phyloP scores from a whole-genome alignment of 345 rosid species.

The Eucalyptus tenuipes region DNA sequence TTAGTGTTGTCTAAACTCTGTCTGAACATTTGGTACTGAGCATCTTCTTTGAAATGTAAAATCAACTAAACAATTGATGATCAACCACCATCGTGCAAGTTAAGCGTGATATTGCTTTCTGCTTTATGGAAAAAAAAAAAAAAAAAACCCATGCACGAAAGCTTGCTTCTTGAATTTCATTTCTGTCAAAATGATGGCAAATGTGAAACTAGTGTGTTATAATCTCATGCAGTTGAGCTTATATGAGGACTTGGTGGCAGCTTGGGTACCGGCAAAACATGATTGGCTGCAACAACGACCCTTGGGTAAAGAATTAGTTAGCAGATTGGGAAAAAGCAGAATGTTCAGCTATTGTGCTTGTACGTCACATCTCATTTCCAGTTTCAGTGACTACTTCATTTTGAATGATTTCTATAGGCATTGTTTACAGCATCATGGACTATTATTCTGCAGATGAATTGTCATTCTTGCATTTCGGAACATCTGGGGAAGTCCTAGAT shows the following conservation, averaged over 20 bases:
- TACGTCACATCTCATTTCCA: slow-evolving; percentile 20
- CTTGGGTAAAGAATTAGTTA: slow-evolving; percentile 56
- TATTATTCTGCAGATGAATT: slow-evolving; percentile 57
- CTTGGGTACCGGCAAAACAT: slow-evolving; percentile 96
- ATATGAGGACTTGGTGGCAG: slow-evolving; percentile 95
- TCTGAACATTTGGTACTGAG: neutral
- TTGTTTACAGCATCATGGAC: neutral
- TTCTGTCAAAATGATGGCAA: neutral
- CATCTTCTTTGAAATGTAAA: neutral
- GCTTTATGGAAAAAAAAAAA: neutral
- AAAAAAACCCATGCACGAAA: neutral
- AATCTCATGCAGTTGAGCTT: slow-evolving; percentile 68
- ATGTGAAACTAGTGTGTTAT: neutral
- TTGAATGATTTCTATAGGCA: neutral
- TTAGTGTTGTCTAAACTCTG: neutral
- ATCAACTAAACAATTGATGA: neutral
- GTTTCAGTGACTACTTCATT: neutral
- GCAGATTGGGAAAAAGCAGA: slow-evolving; percentile 57
- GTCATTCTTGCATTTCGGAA: slow-evolving; percentile 88
- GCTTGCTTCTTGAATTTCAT: neutral
- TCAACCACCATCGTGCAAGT: neutral
- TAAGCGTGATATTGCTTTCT: neutral
- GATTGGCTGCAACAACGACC: slow-evolving; percentile 68
- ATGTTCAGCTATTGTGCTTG: slow-evolving; percentile 85
- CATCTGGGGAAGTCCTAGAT: slow-evolving; percentile 93